A percentile compares a stretch with the other conserved stretches of the same genome.
phyloP scores from a whole-genome alignment of 306 rosid species.

The Lathyrus sativus region DNA sequence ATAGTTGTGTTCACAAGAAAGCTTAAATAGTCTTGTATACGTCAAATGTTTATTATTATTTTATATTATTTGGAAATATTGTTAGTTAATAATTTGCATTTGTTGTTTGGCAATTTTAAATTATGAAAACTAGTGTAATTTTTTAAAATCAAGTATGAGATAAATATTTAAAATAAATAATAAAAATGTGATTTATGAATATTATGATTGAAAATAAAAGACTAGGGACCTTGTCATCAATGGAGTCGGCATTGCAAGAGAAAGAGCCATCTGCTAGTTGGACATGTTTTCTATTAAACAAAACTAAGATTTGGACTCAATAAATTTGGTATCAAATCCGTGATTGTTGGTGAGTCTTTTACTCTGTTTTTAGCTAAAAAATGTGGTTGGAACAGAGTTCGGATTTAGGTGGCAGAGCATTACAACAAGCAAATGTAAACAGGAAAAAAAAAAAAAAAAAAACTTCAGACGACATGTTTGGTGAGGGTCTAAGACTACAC shows the following conservation, averaged over 20 bases:
- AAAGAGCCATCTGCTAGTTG: too few relatives aligned
- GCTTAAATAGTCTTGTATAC: not conserved
- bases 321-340: not conserved
- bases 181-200: too few relatives aligned
- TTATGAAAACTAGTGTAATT: too few relatives aligned
- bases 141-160: too few relatives aligned
- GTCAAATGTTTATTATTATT: too few relatives aligned
- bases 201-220: too few relatives aligned
- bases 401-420: constrained; percentile 7
- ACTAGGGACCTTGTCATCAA: too few relatives aligned
- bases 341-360: not conserved
- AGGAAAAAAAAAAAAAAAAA: constrained; percentile 30
- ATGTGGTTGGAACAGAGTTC: constrained; percentile 18
- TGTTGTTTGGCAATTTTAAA: too few relatives aligned
- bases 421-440: constrained; percentile 23
- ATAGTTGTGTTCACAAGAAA: not conserved
- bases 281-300: too few relatives aligned
- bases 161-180: too few relatives aligned
- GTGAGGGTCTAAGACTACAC: constrained; percentile 26
- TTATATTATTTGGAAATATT: not conserved
- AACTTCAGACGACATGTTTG: constrained; percentile 29
- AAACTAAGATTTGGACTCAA: not conserved
- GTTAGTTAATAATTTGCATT: not conserved
- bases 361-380: not conserved
- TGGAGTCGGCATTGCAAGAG: too few relatives aligned